Evolutionary conservation across 2,329 filamentous ascomycete species (phyloP), one percentile per base, ranked within the genome.

Genomic region (Calonectria fujianensis): DNA sequence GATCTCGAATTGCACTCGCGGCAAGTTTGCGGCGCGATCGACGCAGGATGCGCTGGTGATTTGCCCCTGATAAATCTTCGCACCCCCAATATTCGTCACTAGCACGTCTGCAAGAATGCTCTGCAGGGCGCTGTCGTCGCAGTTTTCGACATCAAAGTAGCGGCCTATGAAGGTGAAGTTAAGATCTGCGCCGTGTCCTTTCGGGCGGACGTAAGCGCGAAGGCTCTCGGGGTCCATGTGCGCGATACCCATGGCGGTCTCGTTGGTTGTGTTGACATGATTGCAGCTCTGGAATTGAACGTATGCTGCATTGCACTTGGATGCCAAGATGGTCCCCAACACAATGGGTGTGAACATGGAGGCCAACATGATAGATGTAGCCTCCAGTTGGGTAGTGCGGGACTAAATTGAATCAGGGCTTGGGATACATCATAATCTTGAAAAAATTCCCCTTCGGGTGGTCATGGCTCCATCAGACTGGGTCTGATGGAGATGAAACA

Each of bases 191-290:
- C n/a, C 20, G 35, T 41, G 13, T 18, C 35, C 20, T 16, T 11
- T 27, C 6, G n/a, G 4, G 11, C 7, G 4, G 6, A 41, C 13
- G n/a, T 27, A 72, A 0, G 70, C 77, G 3, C 1, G 0, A 0
- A 79, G 45, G 9, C 31, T 37, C 0, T 59, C 24, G 0, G 78
- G 69, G 0, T 45, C 32, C 29, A 78, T 75, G 0, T n/a, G 69
- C 8, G 72, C 64, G 0, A 39, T 16, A 14, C 65, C 67, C 10
- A 69, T 63, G 27, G n/a, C 14, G 4, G 35, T 41, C 3, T 18
- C 11, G 24, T 39, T 63, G 11, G 35, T 63, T 41, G 35, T 39
- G 35, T 29, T 13, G 35, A 76, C 70, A 14, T 65, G 31, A 29
- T 69, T 37, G 24, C 57, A 63, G 57, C 8, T 27, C 35, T 41